These are phyloP conservation scores for Casuarina equisetifolia DNA, from an alignment of 306 rosid genomes.

Conservation along the genomic window DNA sequence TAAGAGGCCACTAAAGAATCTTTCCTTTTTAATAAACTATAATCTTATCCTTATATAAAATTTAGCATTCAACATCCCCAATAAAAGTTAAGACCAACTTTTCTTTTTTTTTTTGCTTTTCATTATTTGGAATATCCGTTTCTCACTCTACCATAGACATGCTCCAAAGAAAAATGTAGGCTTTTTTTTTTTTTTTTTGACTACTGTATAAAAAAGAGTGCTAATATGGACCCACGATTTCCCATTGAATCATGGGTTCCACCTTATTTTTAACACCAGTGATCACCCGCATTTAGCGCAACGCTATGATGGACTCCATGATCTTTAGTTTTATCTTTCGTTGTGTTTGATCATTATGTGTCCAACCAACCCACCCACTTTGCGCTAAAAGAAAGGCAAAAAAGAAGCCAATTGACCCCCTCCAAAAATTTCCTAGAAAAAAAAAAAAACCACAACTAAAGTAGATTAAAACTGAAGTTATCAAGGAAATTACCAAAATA, in stretches of 20 bases:
- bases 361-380: background rate
- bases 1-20: too few species aligned
- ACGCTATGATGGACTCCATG: conserved; percentile 28
- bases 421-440: background rate
- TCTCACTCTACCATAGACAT: conserved; percentile 1
- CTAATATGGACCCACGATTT: conserved; percentile 31
- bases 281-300: conserved; percentile 28
- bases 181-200: conserved; percentile 30
- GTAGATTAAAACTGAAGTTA: too few species aligned
- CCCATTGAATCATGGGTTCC: background rate
- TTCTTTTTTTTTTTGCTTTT: background rate
- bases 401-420: background rate
- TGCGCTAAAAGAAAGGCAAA: background rate
- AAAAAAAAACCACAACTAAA: background rate
- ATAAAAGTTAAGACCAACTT: background rate
- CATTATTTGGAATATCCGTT: conserved; percentile 21
- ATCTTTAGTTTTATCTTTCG: conserved; percentile 18
- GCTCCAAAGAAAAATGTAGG: background rate
- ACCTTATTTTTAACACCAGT: conserved; percentile 1
- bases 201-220: conserved; percentile 15
- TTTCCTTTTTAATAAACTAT: too few species aligned
- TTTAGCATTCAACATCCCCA: background rate
- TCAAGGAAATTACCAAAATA: too few species aligned
- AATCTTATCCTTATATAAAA: too few species aligned
- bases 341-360: background rate